Evolutionary conservation across 2,329 filamentous ascomycete genomes (phyloP), one percentile per base, ranked within the genome.

Genomic region (Colletotrichum sp.): DNA sequence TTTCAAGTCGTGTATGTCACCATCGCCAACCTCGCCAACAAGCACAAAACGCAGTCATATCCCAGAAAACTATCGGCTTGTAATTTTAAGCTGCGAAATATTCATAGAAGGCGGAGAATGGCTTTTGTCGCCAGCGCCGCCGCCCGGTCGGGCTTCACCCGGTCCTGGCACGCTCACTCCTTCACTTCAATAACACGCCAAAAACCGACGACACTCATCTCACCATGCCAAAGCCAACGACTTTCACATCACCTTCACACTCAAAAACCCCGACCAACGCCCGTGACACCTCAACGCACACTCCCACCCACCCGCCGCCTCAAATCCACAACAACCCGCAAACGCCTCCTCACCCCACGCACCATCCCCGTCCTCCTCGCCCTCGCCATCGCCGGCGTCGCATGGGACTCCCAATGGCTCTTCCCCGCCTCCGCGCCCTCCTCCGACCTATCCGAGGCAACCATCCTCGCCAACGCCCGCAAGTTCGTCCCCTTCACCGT

Each of bases 401-500:
- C 67, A 30, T 78, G 71, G 70, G 72, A 78, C 10, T 73, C 74
- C 18, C 74, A 76, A 66, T 76, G 74, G 74, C 74, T 76, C 58
- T 76, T 76, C 58, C 70, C 74, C 58, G 64, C 70, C 64, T 18
- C 52, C 8, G 52, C 72, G 5, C 6, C 63, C 48, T 55, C 69
- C 43, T 55, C 72, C 43, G 68, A 73, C 34, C 65, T 58, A 5
- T 21, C 71, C 34, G 48, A 63, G 24, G 58, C 55, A 2, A 76
- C 74, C 30, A 30, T 76, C 3, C 88, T 95, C 75, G 93, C 94
- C 84, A 83, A 86, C 16, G 85, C 87, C 72, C 88, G 86, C 28
- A 75, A 63, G 7, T 96, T 95, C 83, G 89, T 89, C 43, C 90
- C 91, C 5, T 96, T 94, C 84, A 90, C 88, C 30, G 89, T 97